Conservation (phyloP, 345 rosid species). For the Pistacia atlantica region DNA sequence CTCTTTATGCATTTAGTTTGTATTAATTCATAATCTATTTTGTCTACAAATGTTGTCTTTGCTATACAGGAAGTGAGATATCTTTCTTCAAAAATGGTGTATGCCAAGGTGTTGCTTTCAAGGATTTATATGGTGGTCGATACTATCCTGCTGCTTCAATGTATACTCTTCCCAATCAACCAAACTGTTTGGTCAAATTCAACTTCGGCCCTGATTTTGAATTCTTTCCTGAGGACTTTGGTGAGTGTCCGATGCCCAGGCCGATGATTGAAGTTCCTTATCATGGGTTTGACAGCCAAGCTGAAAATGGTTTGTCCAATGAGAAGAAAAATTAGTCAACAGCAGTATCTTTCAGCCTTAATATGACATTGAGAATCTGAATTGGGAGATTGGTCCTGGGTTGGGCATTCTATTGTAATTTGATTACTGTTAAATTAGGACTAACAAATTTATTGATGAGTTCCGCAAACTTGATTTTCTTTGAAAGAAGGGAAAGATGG, state of each 20-base stretch:
- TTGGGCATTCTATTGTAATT: conserved; percentile 27
- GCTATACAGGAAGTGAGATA: conserved; percentile 86
- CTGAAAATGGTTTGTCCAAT: conserved; percentile 57
- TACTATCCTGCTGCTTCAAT: conserved; percentile 98
- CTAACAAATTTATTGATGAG: conserved; percentile 25
- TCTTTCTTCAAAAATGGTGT: conserved; percentile 88
- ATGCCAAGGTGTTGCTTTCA: conserved; percentile 92
- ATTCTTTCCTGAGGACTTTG: conserved; percentile 65
- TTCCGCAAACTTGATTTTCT: conserved; percentile 28
- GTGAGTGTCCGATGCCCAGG: conserved; percentile 66
- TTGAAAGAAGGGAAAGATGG: conserved; percentile 18
- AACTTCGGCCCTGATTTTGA: conserved; percentile 94
- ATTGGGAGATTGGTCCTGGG: conserved; percentile 24
- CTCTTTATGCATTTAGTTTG: background rate
- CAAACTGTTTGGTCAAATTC: conserved; percentile 84
- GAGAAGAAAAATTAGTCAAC: conserved; percentile 63
- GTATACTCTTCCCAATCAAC: conserved; percentile 94
- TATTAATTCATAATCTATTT: conserved; percentile 3
- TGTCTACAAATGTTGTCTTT: conserved; percentile 8
- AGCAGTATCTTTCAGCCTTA: conserved; percentile 9
- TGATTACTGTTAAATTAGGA: conserved; percentile 26
- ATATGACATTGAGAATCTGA: background rate
- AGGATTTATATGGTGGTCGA: conserved; percentile 77
- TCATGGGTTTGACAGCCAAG: conserved; percentile 60
- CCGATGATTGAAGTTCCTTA: conserved; percentile 82